Evolutionary conservation across 1,139 yeast genomes (phyloP), one percentile per base, ranked within the genome.

Genomic region (Diutina mesorugosa): DNA sequence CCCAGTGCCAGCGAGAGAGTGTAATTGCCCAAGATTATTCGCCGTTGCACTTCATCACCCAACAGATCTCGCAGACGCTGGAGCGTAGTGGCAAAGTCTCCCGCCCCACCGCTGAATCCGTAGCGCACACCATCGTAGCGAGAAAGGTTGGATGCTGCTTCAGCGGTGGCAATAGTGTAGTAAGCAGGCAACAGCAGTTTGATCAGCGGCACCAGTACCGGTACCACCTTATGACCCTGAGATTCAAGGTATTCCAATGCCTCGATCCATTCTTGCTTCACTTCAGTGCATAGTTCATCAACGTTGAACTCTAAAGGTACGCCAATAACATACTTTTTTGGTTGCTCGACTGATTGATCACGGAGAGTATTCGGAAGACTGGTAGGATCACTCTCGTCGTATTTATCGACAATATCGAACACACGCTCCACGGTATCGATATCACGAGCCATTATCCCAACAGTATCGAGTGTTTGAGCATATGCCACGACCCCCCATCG

Each of bases 401-500:
- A 69, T 50, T 70, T 63, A 66, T 90, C 84, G 56, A 93, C 65
- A 0, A 79, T 73, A 1, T 68, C 60, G 65, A 78, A 91, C 0
- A 85, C 89, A 18, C 68, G 66, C 51, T 69, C 66, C 1, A 87
- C 62, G 0, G 71, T 64, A 0, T 66, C 70, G 5, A 87, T 61
- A 51, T 79, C 73, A 18, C 74, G 74, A 0, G 90, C 73, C 50
- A 91, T 58, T 0, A 95, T 79, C 0, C 99, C 99, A 9, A 95
- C 97, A 0, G 98, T 90, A 67, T 95, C 99, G 56, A 95, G 74
- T 38, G 95, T 85, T 67, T 95, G 98, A 0, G 98, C 97, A 70
- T 90, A 93, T 0, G 97, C 84, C 4, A 91, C 74, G 12, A 93
- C 89, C 1, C 99, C 99, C 84, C 90, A 85, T 57, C 99, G 73